Evolutionary conservation across 768 basidiomycete genomes (phyloP).

Genomic region (Dentipellis fragilis): DNA sequence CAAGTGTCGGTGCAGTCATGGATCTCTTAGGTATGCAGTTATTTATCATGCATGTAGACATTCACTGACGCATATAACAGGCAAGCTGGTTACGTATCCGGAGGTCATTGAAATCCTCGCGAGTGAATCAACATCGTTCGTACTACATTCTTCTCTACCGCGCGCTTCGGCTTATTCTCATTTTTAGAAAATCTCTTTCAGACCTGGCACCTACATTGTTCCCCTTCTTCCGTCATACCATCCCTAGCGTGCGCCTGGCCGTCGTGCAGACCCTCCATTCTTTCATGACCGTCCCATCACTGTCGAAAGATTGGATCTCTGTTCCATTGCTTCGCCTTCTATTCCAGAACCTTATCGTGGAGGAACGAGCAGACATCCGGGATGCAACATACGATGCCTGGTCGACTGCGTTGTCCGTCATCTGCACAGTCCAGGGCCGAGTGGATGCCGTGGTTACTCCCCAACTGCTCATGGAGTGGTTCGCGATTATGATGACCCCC

Average conservation of each 20-base stretch:
- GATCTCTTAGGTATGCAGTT: conserved; percentile 69
- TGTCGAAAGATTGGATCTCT: conserved; percentile 75
- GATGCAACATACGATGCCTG: conserved; percentile 64
- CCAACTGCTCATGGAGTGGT: conserved; percentile 71
- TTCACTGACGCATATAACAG: conserved; percentile 26
- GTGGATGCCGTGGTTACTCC: conserved; percentile 46
- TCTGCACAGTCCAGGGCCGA: conserved; percentile 34
- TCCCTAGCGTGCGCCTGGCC: conserved; percentile 83
- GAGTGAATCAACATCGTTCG: conserved; percentile 61
- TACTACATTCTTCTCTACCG: conserved; percentile 10
- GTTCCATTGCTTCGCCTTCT: conserved; percentile 71
- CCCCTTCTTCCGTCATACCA: conserved; percentile 97
- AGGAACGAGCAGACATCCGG: conserved; percentile 82
- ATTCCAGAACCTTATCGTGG: conserved; percentile 89
- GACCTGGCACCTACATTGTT: conserved; percentile 80
- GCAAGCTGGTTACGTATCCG: conserved; percentile 71
- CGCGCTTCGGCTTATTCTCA: conserved; percentile 3
- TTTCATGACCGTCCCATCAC: conserved; percentile 70
- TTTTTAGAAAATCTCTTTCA: conserved; percentile 62
- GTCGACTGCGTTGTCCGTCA: conserved; percentile 54
- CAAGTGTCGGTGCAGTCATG: conserved; percentile 96
- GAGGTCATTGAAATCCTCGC: conserved; percentile 71
- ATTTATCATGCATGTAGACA: background rate
- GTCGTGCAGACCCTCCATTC: conserved; percentile 84
- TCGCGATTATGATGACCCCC: conserved; percentile 81